Evolutionary conservation across 2,329 filamentous ascomycete genomes (phyloP).

Genomic region (Colletotrichum spinosum): DNA sequence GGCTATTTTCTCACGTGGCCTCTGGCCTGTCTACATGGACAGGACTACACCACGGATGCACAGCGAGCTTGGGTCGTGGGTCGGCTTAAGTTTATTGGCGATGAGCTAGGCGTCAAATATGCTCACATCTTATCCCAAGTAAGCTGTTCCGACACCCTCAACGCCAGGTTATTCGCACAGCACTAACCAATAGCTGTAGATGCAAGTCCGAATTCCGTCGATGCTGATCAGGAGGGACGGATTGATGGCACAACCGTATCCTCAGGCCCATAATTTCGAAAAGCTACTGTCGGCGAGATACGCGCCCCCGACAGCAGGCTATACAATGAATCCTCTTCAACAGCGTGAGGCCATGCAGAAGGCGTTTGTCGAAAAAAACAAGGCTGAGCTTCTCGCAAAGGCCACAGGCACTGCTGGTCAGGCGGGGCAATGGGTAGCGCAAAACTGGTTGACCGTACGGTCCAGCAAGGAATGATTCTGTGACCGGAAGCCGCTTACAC

Average conservation of each 20-base stretch:
- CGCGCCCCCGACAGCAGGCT: slow-evolving; percentile 49
- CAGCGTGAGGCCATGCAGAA: slow-evolving; percentile 61
- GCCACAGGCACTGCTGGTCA: slow-evolving; percentile 51
- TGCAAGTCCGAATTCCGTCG: slow-evolving; percentile 69
- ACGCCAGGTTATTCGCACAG: neutral
- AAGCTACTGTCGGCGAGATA: slow-evolving; percentile 56
- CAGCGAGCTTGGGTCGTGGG: slow-evolving; percentile 68
- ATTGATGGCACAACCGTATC: slow-evolving; percentile 58
- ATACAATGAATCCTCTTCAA: slow-evolving; percentile 57
- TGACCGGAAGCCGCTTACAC: too few species aligned
- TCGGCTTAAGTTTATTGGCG: slow-evolving; percentile 64
- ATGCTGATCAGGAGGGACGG: slow-evolving; percentile 70
- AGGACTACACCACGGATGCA: slow-evolving; percentile 70
- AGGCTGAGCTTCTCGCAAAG: slow-evolving; percentile 55
- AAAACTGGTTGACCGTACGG: slow-evolving; percentile 48
- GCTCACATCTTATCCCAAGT: slow-evolving; percentile 67
- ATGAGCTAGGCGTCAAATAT: slow-evolving; percentile 68
- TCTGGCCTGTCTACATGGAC: slow-evolving; percentile 62
- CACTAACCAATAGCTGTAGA: slow-evolving; percentile 47
- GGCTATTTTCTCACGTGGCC: slow-evolving; percentile 72
- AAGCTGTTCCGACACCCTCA: slow-evolving; percentile 40
- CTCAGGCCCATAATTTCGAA: slow-evolving; percentile 56
- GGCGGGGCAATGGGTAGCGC: slow-evolving; percentile 51
- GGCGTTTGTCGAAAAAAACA: slow-evolving; percentile 56
- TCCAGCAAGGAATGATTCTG: slow-evolving; percentile 22